Evolutionary conservation across 169 alveolate species (phyloP), one percentile per base, ranked within the genome.

Genomic region (Plasmodium chabaudi): DNA sequence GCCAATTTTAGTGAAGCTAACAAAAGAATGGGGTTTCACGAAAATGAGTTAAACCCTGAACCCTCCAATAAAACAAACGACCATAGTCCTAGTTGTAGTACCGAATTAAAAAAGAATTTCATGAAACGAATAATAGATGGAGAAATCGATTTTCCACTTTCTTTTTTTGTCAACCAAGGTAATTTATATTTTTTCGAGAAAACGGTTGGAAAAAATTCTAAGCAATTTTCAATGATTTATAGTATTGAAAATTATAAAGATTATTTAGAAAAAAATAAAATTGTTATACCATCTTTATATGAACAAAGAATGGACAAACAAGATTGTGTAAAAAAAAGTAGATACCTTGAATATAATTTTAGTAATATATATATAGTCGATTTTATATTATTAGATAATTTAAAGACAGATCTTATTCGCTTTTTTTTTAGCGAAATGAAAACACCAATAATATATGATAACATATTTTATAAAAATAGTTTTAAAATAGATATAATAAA

Each of bases 381-480:
- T 10, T 86, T 86, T 86, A 23, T 86, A 39, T 44, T 86, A 12
- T 23, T 86, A 39, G 87, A 86, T 47, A 68, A 86, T n/a, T 59
- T 34, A 5, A 86, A 70, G 27, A 68, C 91, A 19, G 91, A 86
- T 49, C n/a, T 71, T 13, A 70, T 86, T 34, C 15, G 91, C 13
- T 60, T 59, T 13, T 59, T 86, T 42, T 86, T 86, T 49, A 86
- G 77, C 19, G 91, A 86, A 70, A 4, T 70, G 34, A 86, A 69
- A 15, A 86, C 91, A 15, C 91, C 91, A 7, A 70, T 86, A 69
- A 86, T 86, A 60, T 69, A 86, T 70, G 91, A 86, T 47, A 86
- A 13, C n/a, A 34, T 86, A 59, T 86, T 86, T 69, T 65, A 86
- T 21, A 70, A 51, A 53, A 70, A 39, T 12, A n/a, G 21, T 10